A percentile compares a stretch with the other conserved stretches of the same genome.
phyloP scores from a whole-genome alignment of 176 grass and related monocot species.

The Musa troglodytarum region DNA sequence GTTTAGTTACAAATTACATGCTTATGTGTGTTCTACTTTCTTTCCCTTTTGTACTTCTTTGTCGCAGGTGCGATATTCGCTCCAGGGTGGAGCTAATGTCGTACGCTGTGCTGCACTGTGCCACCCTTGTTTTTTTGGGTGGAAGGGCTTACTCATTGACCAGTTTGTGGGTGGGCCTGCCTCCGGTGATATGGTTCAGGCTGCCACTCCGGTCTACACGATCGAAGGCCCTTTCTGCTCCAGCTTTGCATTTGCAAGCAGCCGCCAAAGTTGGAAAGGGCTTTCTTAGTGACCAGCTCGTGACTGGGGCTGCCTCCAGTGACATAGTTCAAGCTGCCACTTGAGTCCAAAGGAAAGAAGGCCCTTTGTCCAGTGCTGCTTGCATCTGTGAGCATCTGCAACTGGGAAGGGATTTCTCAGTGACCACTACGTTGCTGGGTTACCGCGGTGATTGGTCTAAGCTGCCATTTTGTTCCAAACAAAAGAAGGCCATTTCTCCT shows the following conservation, averaged over 20 bases:
- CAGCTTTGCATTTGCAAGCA: constrained; percentile 10
- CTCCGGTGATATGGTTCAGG: constrained; percentile 32
- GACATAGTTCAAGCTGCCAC: constrained; percentile 15
- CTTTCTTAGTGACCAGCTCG: constrained; percentile 9
- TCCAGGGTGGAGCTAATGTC: constrained; percentile 96
- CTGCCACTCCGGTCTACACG: constrained; percentile 20
- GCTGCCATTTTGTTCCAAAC: constrained; percentile 17
- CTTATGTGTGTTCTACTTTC: constrained; percentile 22
- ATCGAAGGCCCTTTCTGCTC: constrained; percentile 22
- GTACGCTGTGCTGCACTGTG: constrained; percentile 46
- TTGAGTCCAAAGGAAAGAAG: constrained; percentile 5
- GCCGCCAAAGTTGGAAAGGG: constrained; percentile 34
- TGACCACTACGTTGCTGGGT: constrained; percentile 15
- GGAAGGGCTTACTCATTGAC: constrained; percentile 33
- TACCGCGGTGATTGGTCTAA: constrained; percentile 40
- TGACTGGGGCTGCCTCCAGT: constrained; percentile 13
- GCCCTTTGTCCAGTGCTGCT: constrained; percentile 13
- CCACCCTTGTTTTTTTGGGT: constrained; percentile 16
- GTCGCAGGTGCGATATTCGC: constrained; percentile 99
- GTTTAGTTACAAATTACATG: constrained; percentile 31
- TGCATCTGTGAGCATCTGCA: constrained; percentile 12
- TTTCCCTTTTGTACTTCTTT: constrained; percentile 51
- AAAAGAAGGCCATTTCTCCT: constrained; percentile 27
- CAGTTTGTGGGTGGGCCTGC: constrained; percentile 32
- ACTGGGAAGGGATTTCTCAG: constrained; percentile 21